phyloP scores from a whole-genome alignment of 495 filamentous ascomycete genomes.

The Amniculicola lignicola region DNA sequence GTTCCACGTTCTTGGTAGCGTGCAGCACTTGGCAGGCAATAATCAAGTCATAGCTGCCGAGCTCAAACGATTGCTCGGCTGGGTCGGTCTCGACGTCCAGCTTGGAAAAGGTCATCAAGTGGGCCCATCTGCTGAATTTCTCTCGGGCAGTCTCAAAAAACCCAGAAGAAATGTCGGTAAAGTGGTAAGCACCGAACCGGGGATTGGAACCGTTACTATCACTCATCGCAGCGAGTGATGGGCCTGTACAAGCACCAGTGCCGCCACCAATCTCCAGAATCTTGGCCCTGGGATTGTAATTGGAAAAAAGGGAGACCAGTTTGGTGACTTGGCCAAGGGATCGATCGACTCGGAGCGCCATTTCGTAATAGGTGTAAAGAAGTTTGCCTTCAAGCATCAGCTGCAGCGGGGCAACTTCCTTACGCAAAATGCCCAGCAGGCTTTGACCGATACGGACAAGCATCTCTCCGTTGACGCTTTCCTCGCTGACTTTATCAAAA shows the following conservation, averaged over 20 bases:
- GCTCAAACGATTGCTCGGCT: slow-evolving; percentile 23
- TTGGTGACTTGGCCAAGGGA: not conserved
- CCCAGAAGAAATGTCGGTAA: slow-evolving; percentile 28
- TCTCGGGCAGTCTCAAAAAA: slow-evolving; percentile 26
- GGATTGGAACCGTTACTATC: not conserved
- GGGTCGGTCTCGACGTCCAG: slow-evolving; percentile 31
- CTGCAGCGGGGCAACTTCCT: slow-evolving; percentile 6
- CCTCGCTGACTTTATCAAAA: not conserved
- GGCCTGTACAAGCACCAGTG: slow-evolving; percentile 23
- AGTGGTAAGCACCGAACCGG: slow-evolving; percentile 7
- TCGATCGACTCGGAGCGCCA: not conserved
- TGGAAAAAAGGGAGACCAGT: not conserved
- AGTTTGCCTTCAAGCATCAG: slow-evolving; percentile 18
- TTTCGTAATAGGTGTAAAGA: slow-evolving; percentile 17
- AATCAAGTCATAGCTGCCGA: slow-evolving; percentile 26
- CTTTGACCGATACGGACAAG: slow-evolving; percentile 5
- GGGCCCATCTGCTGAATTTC: slow-evolving; percentile 4
- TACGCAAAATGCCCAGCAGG: slow-evolving; percentile 8
- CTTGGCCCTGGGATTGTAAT: slow-evolving; percentile 19
- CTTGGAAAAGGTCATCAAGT: slow-evolving; percentile 13
- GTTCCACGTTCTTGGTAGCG: slow-evolving; percentile 10
- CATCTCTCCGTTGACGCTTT: slow-evolving; percentile 1
- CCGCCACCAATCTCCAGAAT: slow-evolving; percentile 34
- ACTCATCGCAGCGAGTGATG: slow-evolving; percentile 7
- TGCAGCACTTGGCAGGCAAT: slow-evolving; percentile 31